Percentiles rank a stretch among this genome's conserved stretches.
phyloP scores from a whole-genome alignment of 345 rosid species.

The Moricandia arvensis region DNA sequence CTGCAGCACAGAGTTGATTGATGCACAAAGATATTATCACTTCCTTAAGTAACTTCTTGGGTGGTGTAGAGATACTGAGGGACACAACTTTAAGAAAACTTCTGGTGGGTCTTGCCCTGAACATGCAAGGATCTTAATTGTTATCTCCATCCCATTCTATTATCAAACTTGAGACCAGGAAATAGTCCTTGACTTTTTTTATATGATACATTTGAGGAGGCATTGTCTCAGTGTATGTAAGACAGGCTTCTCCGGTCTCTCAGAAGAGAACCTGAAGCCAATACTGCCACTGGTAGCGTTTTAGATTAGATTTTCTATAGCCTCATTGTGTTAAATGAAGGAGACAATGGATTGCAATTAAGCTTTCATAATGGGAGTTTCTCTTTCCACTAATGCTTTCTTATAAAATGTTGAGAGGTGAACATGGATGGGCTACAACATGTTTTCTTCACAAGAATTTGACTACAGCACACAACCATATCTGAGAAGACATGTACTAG shows the following conservation, averaged over 20 bases:
- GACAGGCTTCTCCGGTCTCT: not conserved
- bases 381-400: not conserved
- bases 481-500: not conserved
- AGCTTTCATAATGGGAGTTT: too few relatives aligned
- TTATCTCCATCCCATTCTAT: not conserved
- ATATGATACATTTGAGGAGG: not conserved
- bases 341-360: too few relatives aligned
- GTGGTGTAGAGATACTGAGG: not conserved
- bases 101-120: not conserved
- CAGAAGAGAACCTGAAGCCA: not conserved
- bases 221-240: not conserved
- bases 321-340: not conserved
- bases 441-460: not conserved
- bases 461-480: not conserved
- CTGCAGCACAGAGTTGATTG: not conserved
- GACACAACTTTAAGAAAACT: not conserved
- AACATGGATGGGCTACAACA: not conserved
- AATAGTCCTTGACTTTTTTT: not conserved
- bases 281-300: not conserved
- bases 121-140: not conserved
- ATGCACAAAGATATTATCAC: not conserved
- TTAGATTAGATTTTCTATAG: not conserved
- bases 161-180: not conserved
- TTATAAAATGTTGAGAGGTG: not conserved
- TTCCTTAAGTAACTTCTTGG: not conserved